These are phyloP conservation scores for Annulohypoxylon stygium DNA, from an alignment of 495 filamentous ascomycete genomes.

Conservation along the genomic window DNA sequence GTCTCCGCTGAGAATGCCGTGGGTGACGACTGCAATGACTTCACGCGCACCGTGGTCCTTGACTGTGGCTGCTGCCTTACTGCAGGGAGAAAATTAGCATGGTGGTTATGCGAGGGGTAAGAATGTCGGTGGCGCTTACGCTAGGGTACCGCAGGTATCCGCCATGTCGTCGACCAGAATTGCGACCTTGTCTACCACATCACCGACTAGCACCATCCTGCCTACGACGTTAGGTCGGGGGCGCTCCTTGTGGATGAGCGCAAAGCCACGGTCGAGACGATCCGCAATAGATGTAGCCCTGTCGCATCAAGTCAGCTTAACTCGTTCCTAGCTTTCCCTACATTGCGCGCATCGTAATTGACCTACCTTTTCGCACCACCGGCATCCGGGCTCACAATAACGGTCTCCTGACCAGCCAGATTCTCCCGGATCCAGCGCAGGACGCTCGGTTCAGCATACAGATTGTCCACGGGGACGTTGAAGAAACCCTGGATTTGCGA, in stretches of 20 bases:
- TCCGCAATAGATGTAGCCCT: constrained; percentile 97
- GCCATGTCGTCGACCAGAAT: constrained; percentile 93
- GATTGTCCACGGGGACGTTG: constrained; percentile 96
- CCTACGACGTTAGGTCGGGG: constrained; percentile 95
- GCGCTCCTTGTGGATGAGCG: constrained; percentile 99
- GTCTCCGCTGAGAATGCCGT: constrained; percentile 92
- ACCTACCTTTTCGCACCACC: constrained; percentile 93
- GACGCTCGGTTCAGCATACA: constrained; percentile 95
- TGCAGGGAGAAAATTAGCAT: constrained; percentile 23
- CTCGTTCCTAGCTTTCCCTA: neutral
- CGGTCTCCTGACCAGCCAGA: constrained; percentile 81
- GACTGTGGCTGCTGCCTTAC: constrained; percentile 90
- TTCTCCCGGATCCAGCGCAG: constrained; percentile 92
- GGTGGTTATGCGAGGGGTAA: neutral
- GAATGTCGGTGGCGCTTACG: constrained; percentile 29
- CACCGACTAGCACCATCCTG: constrained; percentile 87
- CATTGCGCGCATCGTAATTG: neutral
- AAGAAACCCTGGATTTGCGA: constrained; percentile 94
- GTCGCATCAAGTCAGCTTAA: constrained; percentile 15
- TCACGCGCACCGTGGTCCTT: constrained; percentile 89
- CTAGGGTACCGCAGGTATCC: constrained; percentile 83
- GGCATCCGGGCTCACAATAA: constrained; percentile 97
- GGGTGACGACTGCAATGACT: constrained; percentile 94
- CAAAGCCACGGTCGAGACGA: constrained; percentile 92
- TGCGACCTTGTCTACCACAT: constrained; percentile 70